phyloP scores from a whole-genome alignment of 306 rosid genomes.

The Lathyrus aphaca region DNA sequence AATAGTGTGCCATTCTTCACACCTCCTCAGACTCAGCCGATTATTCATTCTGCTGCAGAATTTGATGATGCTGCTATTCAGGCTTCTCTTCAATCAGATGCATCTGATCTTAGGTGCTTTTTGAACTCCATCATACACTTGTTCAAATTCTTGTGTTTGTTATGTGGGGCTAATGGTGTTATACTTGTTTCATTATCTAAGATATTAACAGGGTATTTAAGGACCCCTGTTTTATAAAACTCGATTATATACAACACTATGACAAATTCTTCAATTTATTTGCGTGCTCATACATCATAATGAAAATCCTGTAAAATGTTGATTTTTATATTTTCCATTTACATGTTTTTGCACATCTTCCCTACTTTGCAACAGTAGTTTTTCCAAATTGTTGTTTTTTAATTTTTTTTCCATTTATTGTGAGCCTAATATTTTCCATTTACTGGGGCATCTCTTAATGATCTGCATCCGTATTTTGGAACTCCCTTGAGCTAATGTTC shows the following conservation, averaged over 20 bases:
- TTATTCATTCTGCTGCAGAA: slow-evolving; percentile 48
- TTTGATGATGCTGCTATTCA: slow-evolving; percentile 76
- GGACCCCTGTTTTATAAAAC: slow-evolving; percentile 24
- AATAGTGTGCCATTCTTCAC: slow-evolving; percentile 86
- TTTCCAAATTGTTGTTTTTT: slow-evolving; percentile 22
- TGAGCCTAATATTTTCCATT: too few relatives aligned
- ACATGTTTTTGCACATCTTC: neutral
- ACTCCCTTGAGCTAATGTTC: slow-evolving; percentile 24
- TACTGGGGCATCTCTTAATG: too few relatives aligned
- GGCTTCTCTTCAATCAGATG: slow-evolving; percentile 92
- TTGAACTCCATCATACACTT: slow-evolving; percentile 19
- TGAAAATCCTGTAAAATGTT: slow-evolving; percentile 23
- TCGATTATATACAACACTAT: slow-evolving; percentile 1
- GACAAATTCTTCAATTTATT: slow-evolving; percentile 11
- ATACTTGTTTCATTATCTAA: slow-evolving; percentile 16
- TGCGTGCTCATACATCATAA: neutral
- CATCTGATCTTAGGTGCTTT: slow-evolving; percentile 81
- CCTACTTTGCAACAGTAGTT: slow-evolving; percentile 17
- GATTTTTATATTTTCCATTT: slow-evolving; percentile 1
- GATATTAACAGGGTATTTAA: slow-evolving; percentile 29
- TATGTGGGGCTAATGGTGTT: slow-evolving; percentile 27
- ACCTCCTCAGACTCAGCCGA: slow-evolving; percentile 89
- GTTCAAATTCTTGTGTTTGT: slow-evolving; percentile 28
- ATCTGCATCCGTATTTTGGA: slow-evolving; percentile 18
- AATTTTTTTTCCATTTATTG: slow-evolving; percentile 6